Evolutionary conservation across 2,329 filamentous ascomycete species (phyloP).

Genomic region (Phaeosphaeriaceae sp.): DNA sequence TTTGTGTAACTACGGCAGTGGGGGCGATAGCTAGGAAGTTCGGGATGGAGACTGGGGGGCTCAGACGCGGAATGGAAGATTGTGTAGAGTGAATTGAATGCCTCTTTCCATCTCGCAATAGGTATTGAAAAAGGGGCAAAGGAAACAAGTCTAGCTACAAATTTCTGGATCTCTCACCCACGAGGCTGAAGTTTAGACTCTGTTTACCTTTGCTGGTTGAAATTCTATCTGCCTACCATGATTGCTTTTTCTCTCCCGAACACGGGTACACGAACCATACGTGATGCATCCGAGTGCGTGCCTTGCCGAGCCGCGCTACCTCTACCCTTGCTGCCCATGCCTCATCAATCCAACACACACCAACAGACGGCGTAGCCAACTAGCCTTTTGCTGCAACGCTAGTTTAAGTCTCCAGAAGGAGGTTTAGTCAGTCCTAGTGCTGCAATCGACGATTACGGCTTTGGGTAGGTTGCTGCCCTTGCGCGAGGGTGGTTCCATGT

Average conservation of each 20-base stretch:
- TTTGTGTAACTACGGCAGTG: constrained; percentile 36
- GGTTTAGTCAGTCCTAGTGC: constrained; percentile 15
- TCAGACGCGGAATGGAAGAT: constrained; percentile 17
- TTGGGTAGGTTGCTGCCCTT: constrained; percentile 1
- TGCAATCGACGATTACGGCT: constrained; percentile 12
- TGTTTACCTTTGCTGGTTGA: neutral
- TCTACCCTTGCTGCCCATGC: neutral
- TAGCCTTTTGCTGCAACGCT: constrained; percentile 2
- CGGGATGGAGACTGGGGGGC: constrained; percentile 13
- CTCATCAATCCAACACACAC: constrained; percentile 1
- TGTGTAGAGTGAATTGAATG: constrained; percentile 7
- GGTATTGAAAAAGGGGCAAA: neutral
- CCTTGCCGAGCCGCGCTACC: neutral
- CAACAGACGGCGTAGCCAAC: neutral
- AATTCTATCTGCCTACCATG: too few relatives aligned
- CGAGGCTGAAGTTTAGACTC: neutral
- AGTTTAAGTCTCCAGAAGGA: constrained; percentile 7
- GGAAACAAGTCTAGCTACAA: neutral
- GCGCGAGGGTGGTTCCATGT: too few relatives aligned
- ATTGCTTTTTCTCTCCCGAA: too few relatives aligned
- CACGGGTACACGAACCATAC: too few relatives aligned
- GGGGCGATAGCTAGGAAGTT: constrained; percentile 34
- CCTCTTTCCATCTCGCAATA: neutral
- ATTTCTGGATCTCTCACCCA: neutral
- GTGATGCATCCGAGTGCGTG: too few relatives aligned